phyloP scores from a whole-genome alignment of 495 filamentous ascomycete species.

The Emericellopsis terricola region DNA sequence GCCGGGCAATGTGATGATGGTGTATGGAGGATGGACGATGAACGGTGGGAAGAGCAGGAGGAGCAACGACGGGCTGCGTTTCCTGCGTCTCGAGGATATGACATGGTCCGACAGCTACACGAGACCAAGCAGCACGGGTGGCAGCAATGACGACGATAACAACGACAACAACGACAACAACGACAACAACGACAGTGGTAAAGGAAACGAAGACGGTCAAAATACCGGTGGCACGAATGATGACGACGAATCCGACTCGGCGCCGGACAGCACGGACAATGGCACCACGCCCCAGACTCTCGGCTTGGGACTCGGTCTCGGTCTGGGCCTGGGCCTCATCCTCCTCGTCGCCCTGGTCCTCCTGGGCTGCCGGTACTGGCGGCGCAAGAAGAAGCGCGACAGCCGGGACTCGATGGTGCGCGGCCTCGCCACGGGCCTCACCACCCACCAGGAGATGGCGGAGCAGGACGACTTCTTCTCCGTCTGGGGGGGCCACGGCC shows the following conservation, averaged over 20 bases:
- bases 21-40: slow-evolving; percentile 66
- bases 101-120: slow-evolving; percentile 53
- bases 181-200: too few species aligned
- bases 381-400: slow-evolving; percentile 14
- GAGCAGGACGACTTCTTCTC: slow-evolving; percentile 26
- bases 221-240: too few species aligned
- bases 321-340: slow-evolving; percentile 48
- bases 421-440: slow-evolving; percentile 19
- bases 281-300: slow-evolving; percentile 1
- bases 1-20: slow-evolving; percentile 77
- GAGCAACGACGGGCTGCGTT: slow-evolving; percentile 29
- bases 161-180: slow-evolving; percentile 4
- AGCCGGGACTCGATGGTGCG: slow-evolving; percentile 20
- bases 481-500: slow-evolving; percentile 9
- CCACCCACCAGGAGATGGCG: slow-evolving; percentile 33
- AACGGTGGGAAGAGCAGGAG: slow-evolving; percentile 17
- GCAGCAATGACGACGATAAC: slow-evolving; percentile 7
- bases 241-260: not conserved
- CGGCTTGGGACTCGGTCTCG: slow-evolving; percentile 51
- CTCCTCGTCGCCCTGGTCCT: slow-evolving; percentile 32
- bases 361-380: slow-evolving; percentile 40
- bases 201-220: too few species aligned
- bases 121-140: slow-evolving; percentile 22
- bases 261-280: not conserved
- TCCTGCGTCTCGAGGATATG: slow-evolving; percentile 65